Evolutionary conservation across 495 filamentous ascomycete genomes (phyloP).

Genomic region (Xanthoparmelia taractica): DNA sequence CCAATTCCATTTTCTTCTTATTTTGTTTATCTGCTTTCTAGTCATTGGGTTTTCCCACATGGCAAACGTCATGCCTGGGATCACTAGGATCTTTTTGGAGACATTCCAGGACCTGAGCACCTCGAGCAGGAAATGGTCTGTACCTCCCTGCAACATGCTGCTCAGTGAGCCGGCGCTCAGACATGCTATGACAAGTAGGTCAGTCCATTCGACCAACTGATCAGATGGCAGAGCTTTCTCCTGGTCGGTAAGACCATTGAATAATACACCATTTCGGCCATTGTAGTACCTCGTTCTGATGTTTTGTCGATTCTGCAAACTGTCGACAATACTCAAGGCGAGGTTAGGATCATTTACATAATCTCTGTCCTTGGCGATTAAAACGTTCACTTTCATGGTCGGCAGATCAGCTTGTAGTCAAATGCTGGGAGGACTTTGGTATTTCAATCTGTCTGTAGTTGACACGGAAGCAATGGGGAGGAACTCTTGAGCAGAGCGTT

Average conservation of each 20-base stretch:
- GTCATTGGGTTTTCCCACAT: slow-evolving; percentile 86
- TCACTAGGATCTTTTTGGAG: slow-evolving; percentile 69
- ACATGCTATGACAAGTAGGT: slow-evolving; percentile 73
- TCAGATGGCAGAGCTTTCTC: background rate
- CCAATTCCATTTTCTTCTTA: slow-evolving; percentile 75
- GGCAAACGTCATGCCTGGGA: slow-evolving; percentile 72
- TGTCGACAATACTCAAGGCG: background rate
- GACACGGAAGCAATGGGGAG: too few species aligned
- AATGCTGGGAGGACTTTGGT: too few species aligned
- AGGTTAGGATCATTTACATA: background rate
- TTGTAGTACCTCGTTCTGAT: slow-evolving; percentile 6
- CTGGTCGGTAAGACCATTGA: background rate
- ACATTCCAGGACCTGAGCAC: slow-evolving; percentile 76
- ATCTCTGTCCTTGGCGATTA: slow-evolving; percentile 9
- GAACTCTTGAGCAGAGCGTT: background rate
- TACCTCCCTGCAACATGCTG: slow-evolving; percentile 73
- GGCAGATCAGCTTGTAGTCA: background rate
- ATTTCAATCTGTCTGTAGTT: background rate
- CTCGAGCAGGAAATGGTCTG: slow-evolving; percentile 64
- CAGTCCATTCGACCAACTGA: slow-evolving; percentile 58
- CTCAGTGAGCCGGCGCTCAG: slow-evolving; percentile 73
- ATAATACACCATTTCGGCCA: background rate
- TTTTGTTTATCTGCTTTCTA: slow-evolving; percentile 71
- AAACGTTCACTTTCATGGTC: slow-evolving; percentile 7
- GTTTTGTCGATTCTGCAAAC: slow-evolving; percentile 3